Percentiles rank a stretch among this genome's conserved stretches.
phyloP scores from a whole-genome alignment of 177 flowering plant genomes.

The Vitis hybrid region DNA sequence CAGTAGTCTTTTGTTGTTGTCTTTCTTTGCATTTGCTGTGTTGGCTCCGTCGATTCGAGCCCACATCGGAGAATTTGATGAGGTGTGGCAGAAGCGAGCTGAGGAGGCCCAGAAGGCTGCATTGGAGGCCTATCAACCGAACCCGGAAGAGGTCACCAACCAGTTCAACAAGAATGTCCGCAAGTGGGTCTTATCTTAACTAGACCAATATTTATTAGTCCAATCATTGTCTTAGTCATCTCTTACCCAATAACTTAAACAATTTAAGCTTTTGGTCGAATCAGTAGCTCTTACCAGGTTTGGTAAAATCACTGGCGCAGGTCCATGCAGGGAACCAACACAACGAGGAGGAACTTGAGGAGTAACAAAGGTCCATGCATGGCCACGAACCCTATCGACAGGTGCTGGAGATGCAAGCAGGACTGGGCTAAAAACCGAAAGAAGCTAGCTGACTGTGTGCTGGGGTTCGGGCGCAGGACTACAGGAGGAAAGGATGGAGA shows the following conservation, averaged over 20 bases:
- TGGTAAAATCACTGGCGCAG: background rate
- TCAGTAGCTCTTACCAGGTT: too few species aligned
- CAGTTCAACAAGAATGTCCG: conserved; percentile 24
- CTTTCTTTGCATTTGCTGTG: conserved; percentile 12
- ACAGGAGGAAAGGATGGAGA: conserved; percentile 41
- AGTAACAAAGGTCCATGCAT: conserved; percentile 35
- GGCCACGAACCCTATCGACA: conserved; percentile 57
- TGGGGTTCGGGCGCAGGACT: conserved; percentile 48
- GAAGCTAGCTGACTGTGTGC: conserved; percentile 42
- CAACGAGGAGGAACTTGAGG: conserved; percentile 42
- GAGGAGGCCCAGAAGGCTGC: conserved; percentile 26
- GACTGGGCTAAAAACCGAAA: conserved; percentile 46
- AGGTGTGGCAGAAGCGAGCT: conserved; percentile 25
- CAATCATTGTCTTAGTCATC: too few species aligned
- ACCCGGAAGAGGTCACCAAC: conserved; percentile 24
- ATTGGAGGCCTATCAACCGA: conserved; percentile 24
- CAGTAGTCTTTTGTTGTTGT: background rate
- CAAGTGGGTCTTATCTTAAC: conserved; percentile 14
- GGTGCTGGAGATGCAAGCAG: conserved; percentile 54
- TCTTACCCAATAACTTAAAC: too few species aligned
- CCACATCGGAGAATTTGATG: conserved; percentile 24
- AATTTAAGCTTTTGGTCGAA: too few species aligned
- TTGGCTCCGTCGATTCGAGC: conserved; percentile 23
- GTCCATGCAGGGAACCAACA: conserved; percentile 23
- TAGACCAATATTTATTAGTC: too few species aligned